A percentile compares a stretch with the other conserved stretches of the same genome.
Conservation (phyloP, 495 filamentous ascomycete genomes). For the Hypoxylon trugodes region DNA sequence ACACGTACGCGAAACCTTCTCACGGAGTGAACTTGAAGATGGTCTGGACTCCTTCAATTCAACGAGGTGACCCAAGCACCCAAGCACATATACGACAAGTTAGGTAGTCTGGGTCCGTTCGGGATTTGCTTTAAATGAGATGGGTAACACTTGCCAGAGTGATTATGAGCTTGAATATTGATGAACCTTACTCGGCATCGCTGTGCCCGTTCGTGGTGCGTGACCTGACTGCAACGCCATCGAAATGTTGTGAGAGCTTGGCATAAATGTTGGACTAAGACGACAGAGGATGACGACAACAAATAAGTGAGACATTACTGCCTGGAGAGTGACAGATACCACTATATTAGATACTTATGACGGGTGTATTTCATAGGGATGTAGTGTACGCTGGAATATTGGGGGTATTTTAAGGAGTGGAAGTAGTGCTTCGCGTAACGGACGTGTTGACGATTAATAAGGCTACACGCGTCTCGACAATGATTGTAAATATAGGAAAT, state of each 20-base stretch:
- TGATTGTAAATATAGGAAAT: too few species aligned
- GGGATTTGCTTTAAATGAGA: background rate
- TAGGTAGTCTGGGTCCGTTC: background rate
- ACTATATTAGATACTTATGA: too few species aligned
- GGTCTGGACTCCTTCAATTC: background rate
- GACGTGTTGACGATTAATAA: too few species aligned
- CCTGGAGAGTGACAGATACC: background rate
- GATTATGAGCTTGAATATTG: background rate
- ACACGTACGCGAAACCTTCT: too few species aligned
- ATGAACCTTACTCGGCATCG: background rate
- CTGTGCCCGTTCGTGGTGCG: background rate
- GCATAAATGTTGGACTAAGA: background rate
- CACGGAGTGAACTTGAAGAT: background rate
- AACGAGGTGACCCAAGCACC: background rate
- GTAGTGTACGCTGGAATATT: too few species aligned
- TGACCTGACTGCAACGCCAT: constrained; percentile 3
- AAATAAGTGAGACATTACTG: background rate
- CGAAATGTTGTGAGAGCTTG: constrained; percentile 14
- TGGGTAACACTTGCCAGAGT: background rate
- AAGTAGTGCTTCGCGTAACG: too few species aligned
- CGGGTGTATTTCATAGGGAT: too few species aligned
- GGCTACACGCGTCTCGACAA: too few species aligned
- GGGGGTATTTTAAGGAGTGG: too few species aligned
- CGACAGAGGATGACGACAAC: background rate
- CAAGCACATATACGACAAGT: background rate